A percentile compares a stretch with the other conserved stretches of the same genome.
These are phyloP conservation scores for Colletotrichum godetiae DNA, from an alignment of 2,329 filamentous ascomycete genomes.

Conservation along the genomic window DNA sequence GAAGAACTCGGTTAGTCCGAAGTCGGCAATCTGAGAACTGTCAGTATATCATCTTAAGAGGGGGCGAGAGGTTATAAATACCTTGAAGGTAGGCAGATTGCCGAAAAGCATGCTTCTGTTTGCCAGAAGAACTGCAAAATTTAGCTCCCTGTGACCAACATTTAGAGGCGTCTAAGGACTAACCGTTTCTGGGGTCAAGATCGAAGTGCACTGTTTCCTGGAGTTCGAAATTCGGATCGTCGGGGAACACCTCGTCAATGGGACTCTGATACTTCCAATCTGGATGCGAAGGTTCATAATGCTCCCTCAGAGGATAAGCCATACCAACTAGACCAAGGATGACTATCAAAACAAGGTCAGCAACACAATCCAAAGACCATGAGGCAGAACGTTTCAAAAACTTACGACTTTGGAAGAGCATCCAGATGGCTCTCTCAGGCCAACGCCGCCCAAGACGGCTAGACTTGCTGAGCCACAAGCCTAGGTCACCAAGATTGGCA, in stretches of 20 bases:
- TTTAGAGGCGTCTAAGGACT: not conserved
- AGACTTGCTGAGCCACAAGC: conserved; percentile 28
- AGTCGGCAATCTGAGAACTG: conserved; percentile 23
- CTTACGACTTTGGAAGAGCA: conserved; percentile 28
- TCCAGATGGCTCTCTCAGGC: conserved; percentile 28
- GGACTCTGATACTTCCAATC: conserved; percentile 19
- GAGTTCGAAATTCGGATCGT: conserved; percentile 16
- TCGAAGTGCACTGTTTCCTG: conserved; percentile 30
- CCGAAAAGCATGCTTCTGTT: not conserved
- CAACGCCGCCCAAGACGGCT: conserved; percentile 11
- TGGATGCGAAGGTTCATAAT: not conserved
- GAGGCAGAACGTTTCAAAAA: not conserved
- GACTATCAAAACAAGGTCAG: conserved; percentile 38
- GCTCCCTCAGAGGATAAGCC: conserved; percentile 37
- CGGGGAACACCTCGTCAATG: conserved; percentile 22
- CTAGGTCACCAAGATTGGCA: conserved; percentile 39
- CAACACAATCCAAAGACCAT: not conserved
- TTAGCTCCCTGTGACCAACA: not conserved
- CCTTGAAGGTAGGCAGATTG: conserved; percentile 29
- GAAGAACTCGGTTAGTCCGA: conserved; percentile 21
- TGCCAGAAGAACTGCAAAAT: conserved; percentile 4
- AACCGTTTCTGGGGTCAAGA: conserved; percentile 44
- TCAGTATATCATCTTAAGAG: not conserved
- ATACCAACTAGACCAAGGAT: conserved; percentile 42
- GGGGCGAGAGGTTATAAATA: not conserved